Evolutionary conservation across 139 green algal genomes (phyloP).

Genomic region (Chlorella vulgaris): DNA sequence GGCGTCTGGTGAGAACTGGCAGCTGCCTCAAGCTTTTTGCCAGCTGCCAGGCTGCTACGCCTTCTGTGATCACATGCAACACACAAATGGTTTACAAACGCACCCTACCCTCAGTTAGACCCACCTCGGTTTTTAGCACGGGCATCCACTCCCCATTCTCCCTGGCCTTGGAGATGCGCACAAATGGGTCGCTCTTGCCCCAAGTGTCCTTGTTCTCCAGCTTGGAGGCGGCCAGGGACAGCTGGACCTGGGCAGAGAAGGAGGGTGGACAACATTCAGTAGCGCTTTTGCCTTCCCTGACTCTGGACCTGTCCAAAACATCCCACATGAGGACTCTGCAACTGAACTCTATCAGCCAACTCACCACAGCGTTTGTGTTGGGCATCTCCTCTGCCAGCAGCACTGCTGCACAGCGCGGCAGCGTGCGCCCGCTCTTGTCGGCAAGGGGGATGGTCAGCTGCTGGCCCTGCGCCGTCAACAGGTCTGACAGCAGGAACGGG

Average conservation of each 20-base stretch:
- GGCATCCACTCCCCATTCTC: constrained; percentile 44
- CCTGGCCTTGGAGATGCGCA: constrained; percentile 25
- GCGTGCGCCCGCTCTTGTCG: background rate
- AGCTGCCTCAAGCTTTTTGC: background rate
- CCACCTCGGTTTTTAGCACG: constrained; percentile 43
- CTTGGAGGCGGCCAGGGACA: constrained; percentile 11
- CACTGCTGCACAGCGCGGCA: constrained; percentile 7
- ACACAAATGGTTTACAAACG: background rate
- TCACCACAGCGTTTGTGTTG: constrained; percentile 33
- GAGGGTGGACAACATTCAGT: too few relatives aligned
- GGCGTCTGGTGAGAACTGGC: background rate
- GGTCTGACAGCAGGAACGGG: constrained; percentile 27
- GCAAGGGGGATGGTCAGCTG: background rate
- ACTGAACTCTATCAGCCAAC: background rate
- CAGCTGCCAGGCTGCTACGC: too few relatives aligned
- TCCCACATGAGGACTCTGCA: too few relatives aligned
- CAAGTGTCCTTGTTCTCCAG: constrained; percentile 44
- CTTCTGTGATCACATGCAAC: background rate
- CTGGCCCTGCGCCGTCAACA: constrained; percentile 26
- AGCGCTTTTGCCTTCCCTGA: too few relatives aligned
- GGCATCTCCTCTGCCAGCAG: constrained; percentile 24
- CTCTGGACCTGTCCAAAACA: too few relatives aligned
- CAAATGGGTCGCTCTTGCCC: constrained; percentile 24
- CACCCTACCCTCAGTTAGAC: background rate
- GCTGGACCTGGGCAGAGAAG: background rate